phyloP scores from a whole-genome alignment of 1,284 basidiomycete species.

The Tetrapyrgos nigripes region DNA sequence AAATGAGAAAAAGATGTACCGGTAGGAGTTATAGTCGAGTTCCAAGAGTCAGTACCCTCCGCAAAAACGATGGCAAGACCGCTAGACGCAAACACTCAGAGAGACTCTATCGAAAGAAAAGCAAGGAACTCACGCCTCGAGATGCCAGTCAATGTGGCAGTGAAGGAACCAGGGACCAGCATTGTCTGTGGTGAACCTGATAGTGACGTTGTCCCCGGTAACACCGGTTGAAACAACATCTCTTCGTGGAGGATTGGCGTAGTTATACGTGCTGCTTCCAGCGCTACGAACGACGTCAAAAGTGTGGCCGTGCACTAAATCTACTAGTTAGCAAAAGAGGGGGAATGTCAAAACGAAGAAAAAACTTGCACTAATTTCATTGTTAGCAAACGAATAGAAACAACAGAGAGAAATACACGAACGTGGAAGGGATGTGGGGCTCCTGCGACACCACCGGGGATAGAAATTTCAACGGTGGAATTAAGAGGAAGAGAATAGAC shows the following conservation, averaged over 20 bases:
- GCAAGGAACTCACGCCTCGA: slow-evolving; percentile 38
- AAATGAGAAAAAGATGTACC: background rate
- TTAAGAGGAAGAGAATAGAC: slow-evolving; percentile 26
- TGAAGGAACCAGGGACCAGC: slow-evolving; percentile 50
- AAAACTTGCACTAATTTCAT: too few species aligned
- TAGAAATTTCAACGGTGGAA: slow-evolving; percentile 24
- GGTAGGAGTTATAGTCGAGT: background rate
- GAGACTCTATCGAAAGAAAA: slow-evolving; percentile 9
- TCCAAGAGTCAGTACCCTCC: slow-evolving; percentile 30
- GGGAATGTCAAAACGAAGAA: too few species aligned
- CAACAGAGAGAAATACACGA: background rate
- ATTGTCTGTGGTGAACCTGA: slow-evolving; percentile 52
- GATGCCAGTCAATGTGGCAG: slow-evolving; percentile 53
- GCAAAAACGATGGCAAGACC: slow-evolving; percentile 49
- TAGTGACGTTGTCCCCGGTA: slow-evolving; percentile 35
- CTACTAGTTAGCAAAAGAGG: too few species aligned
- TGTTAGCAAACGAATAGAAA: too few species aligned
- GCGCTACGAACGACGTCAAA: slow-evolving; percentile 45
- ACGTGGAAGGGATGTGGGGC: slow-evolving; percentile 37
- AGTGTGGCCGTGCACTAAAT: slow-evolving; percentile 42
- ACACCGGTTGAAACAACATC: slow-evolving; percentile 43
- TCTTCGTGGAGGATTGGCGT: slow-evolving; percentile 38
- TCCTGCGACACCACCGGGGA: slow-evolving; percentile 17
- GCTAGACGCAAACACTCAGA: slow-evolving; percentile 15
- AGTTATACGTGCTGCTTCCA: slow-evolving; percentile 39